Percentiles rank a stretch among this genome's conserved stretches.
Evolutionary conservation across 2,329 filamentous ascomycete species (phyloP).

Genomic region (Cladorrhinum sp.): DNA sequence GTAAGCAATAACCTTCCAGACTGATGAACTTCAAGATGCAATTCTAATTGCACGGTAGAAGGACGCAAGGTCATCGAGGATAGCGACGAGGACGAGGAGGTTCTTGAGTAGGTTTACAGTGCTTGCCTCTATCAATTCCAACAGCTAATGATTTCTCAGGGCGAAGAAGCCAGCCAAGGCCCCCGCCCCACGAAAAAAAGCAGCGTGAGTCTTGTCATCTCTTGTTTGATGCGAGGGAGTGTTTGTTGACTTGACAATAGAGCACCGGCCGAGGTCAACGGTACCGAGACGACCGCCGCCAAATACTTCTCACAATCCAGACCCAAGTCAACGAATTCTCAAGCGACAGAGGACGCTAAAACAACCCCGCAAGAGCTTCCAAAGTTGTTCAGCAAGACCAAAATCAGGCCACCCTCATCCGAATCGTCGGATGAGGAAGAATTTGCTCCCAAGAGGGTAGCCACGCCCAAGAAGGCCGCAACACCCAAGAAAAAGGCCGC

Average conservation of each 20-base stretch:
- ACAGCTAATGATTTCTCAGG: conserved; percentile 31
- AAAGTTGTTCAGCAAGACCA: conserved; percentile 20
- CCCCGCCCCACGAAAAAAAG: conserved; percentile 53
- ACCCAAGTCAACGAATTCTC: conserved; percentile 33
- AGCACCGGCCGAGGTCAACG: conserved; percentile 43
- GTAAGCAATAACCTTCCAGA: conserved; percentile 32
- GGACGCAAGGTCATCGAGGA: conserved; percentile 73
- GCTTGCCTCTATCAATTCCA: neutral
- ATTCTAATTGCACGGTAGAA: conserved; percentile 33
- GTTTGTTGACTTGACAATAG: conserved; percentile 12
- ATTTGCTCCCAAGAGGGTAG: neutral
- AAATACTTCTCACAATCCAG: conserved; percentile 55
- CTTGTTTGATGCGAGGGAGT: neutral
- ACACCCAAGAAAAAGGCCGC: conserved; percentile 28
- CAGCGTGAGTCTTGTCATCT: conserved; percentile 38
- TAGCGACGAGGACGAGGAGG: conserved; percentile 70
- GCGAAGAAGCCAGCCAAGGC: conserved; percentile 56
- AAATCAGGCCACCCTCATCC: neutral
- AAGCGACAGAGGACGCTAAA: neutral
- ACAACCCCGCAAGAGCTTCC: conserved; percentile 35
- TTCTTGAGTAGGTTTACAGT: conserved; percentile 44
- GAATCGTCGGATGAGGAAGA: neutral
- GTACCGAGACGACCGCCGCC: conserved; percentile 52
- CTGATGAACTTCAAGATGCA: neutral
- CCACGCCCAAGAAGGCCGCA: conserved; percentile 28